Evolutionary conservation across 768 basidiomycete genomes (phyloP).

Genomic region (Sutorius australiensis): DNA sequence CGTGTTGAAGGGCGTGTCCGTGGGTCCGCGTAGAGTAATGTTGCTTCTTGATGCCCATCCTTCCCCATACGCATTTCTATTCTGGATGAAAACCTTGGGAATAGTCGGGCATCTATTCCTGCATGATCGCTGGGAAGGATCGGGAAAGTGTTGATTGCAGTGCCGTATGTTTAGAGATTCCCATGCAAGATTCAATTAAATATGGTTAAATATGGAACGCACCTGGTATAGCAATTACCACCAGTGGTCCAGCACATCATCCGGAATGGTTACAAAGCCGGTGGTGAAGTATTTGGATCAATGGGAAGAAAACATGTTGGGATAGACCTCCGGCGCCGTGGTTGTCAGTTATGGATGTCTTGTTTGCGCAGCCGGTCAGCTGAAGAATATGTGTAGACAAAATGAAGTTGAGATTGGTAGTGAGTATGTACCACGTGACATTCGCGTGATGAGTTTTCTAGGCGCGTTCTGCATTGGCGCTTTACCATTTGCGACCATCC

Average conservation of each 20-base stretch:
- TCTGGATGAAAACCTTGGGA: neutral
- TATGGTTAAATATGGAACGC: no score
- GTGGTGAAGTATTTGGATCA: neutral
- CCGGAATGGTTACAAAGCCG: neutral
- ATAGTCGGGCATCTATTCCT: neutral
- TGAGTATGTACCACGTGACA: conserved; percentile 6
- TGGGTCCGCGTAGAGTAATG: neutral
- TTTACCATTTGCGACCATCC: neutral
- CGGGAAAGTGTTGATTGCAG: neutral
- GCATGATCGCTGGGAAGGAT: neutral
- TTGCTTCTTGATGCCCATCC: neutral
- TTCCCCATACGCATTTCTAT: conserved; percentile 4
- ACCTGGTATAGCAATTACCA: neutral
- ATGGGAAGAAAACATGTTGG: neutral
- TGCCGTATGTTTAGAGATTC: neutral
- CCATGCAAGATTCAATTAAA: neutral
- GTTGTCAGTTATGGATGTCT: no score
- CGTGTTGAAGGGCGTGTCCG: neutral
- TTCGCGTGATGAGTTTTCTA: conserved; percentile 19
- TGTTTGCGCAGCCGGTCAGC: neutral
- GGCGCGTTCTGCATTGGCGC: conserved; percentile 10
- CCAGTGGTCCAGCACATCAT: neutral
- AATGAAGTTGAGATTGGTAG: neutral
- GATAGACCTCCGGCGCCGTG: neutral
- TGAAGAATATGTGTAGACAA: neutral